phyloP scores from a whole-genome alignment of 83 land plant species.

The Thuja plicata region DNA sequence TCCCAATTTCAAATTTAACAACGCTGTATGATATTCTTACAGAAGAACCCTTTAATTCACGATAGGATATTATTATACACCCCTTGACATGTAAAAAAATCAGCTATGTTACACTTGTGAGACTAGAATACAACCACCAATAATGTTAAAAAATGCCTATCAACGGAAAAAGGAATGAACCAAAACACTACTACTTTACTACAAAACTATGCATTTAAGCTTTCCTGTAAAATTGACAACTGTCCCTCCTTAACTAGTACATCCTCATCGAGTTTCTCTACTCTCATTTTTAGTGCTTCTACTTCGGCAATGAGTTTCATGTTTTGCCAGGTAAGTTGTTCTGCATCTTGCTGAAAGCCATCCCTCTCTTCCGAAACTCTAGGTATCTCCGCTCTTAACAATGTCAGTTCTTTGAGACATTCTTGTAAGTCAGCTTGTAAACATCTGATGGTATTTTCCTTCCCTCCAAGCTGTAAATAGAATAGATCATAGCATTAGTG shows the following conservation, averaged over 20 bases:
- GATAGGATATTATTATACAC: neutral
- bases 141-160: neutral
- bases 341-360: slow-evolving; percentile 46
- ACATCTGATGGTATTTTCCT: slow-evolving; percentile 32
- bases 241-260: slow-evolving; percentile 56
- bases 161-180: neutral
- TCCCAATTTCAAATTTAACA: neutral
- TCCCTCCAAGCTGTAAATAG: slow-evolving; percentile 21
- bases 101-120: slow-evolving; percentile 6
- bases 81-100: neutral
- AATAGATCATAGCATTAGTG: slow-evolving; percentile 7
- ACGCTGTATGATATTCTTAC: neutral
- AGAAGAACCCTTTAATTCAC: neutral
- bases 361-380: slow-evolving; percentile 53
- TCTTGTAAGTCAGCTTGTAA: slow-evolving; percentile 39
- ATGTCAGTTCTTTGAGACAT: slow-evolving; percentile 32
- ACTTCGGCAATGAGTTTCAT: slow-evolving; percentile 44
- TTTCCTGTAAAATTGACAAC: slow-evolving; percentile 50
- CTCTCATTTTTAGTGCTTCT: slow-evolving; percentile 33
- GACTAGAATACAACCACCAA: neutral
- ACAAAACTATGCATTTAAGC: neutral
- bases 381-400: slow-evolving; percentile 28
- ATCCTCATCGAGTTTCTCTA: slow-evolving; percentile 51
- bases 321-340: slow-evolving; percentile 47
- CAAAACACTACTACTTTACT: neutral